Evolutionary conservation across 2,329 filamentous ascomycete species (phyloP).

Genomic region (Rutstroemia sp.): DNA sequence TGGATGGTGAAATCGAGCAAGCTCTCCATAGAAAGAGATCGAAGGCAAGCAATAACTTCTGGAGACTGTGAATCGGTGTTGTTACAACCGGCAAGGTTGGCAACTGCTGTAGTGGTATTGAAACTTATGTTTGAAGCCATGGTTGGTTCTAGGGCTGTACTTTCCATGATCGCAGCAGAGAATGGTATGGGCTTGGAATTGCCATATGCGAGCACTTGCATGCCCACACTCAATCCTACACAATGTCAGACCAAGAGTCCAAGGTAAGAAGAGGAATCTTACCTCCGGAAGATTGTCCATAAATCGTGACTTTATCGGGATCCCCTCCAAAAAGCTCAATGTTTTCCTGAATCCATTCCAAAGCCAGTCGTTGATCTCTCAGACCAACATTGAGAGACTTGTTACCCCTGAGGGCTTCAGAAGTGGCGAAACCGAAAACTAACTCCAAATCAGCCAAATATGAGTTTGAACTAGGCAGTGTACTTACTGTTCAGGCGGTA

Average conservation of each 20-base stretch:
- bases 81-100: conserved; percentile 38
- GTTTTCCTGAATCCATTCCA: conserved; percentile 53
- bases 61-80: conserved; percentile 34
- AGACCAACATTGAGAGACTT: conserved; percentile 32
- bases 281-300: conserved; percentile 50
- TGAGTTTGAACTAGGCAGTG: not conserved
- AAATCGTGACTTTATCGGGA: conserved; percentile 46
- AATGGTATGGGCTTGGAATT: conserved; percentile 37
- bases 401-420: conserved; percentile 35
- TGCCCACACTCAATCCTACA: conserved; percentile 34
- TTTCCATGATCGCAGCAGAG: conserved; percentile 39
- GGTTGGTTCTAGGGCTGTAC: conserved; percentile 43
- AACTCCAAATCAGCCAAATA: conserved; percentile 33
- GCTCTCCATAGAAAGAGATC: conserved; percentile 34
- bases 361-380: conserved; percentile 27
- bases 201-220: conserved; percentile 44
- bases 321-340: conserved; percentile 53
- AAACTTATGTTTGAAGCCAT: conserved; percentile 41
- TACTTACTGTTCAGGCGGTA: conserved; percentile 35
- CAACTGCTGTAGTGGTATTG: conserved; percentile 38
- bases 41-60: conserved; percentile 37
- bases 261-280: conserved; percentile 37
- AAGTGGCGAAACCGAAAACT: conserved; percentile 63
- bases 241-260: conserved; percentile 10
- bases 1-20: conserved; percentile 38